Percentiles rank a stretch among this genome's conserved stretches.
Conservation (phyloP, 306 rosid species). For the Vigna reflexopilosa region DNA sequence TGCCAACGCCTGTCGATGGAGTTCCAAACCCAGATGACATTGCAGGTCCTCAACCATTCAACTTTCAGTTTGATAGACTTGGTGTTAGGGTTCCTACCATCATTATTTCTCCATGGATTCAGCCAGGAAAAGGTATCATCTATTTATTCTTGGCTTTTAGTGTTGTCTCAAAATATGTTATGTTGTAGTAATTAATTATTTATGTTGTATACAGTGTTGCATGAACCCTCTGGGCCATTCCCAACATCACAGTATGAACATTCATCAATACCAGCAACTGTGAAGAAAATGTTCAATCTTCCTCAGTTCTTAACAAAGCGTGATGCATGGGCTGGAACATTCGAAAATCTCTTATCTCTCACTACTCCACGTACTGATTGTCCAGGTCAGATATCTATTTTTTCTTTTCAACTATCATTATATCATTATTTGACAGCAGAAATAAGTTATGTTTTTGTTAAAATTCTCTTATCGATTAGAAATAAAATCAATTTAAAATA, state of each 20-base stretch:
- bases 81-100: slow-evolving; percentile 46
- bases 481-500: too few species aligned
- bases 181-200: too few species aligned
- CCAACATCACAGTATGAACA: slow-evolving; percentile 47
- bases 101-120: slow-evolving; percentile 47
- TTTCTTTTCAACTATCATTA: too few species aligned
- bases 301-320: slow-evolving; percentile 40
- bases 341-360: slow-evolving; percentile 33
- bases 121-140: slow-evolving; percentile 60
- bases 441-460: too few species aligned
- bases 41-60: slow-evolving; percentile 52
- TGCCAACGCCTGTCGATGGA: slow-evolving; percentile 40
- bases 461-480: too few species aligned
- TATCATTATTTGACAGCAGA: too few species aligned
- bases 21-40: slow-evolving; percentile 38
- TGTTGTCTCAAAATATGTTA: too few species aligned
- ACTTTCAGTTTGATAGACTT: slow-evolving; percentile 43
- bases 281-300: slow-evolving; percentile 41
- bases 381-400: slow-evolving; percentile 31
- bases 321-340: slow-evolving; percentile 46
- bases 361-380: slow-evolving; percentile 34
- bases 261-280: slow-evolving; percentile 46
- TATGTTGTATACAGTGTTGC: slow-evolving; percentile 37
- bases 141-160: too few species aligned
- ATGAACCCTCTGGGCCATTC: slow-evolving; percentile 39